Evolutionary conservation across 2,329 filamentous ascomycete species (phyloP).

Genomic region (Peltaster fructicola): DNA sequence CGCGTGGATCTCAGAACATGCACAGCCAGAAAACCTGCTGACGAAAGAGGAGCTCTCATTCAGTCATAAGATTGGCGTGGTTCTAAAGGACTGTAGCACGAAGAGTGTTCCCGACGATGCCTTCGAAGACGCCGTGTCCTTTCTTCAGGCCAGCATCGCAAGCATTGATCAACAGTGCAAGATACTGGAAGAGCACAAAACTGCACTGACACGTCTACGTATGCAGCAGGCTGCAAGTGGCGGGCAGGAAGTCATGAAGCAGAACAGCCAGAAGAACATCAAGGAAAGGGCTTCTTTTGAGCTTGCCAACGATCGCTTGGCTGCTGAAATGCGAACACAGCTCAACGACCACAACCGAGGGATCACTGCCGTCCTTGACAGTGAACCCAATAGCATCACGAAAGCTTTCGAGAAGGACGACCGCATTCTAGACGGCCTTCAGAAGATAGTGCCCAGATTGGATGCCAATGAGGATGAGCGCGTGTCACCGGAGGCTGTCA

Average conservation of each 20-base stretch:
- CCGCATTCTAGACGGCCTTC: conserved; percentile 44
- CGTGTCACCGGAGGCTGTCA: conserved; percentile 34
- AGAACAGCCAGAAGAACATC: conserved; percentile 10
- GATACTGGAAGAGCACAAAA: conserved; percentile 42
- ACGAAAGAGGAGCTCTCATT: conserved; percentile 28
- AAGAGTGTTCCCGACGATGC: conserved; percentile 39
- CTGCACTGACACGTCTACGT: conserved; percentile 39
- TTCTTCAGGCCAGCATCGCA: conserved; percentile 46
- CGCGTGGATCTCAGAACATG: conserved; percentile 31
- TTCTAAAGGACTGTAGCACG: no score
- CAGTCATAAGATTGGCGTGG: conserved; percentile 2
- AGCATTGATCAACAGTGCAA: conserved; percentile 48
- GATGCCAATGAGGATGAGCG: conserved; percentile 30
- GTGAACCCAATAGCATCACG: conserved; percentile 34
- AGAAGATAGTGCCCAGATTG: conserved; percentile 47
- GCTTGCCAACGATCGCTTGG: conserved; percentile 18
- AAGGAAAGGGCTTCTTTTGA: conserved; percentile 27
- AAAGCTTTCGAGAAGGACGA: conserved; percentile 40
- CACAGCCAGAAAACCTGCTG: conserved; percentile 28
- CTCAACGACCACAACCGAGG: conserved; percentile 32
- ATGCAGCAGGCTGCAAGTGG: conserved; percentile 19
- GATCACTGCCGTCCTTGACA: conserved; percentile 28
- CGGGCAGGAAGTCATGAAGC: conserved; percentile 3
- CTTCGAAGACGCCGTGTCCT: conserved; percentile 41
- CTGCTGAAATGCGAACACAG: conserved; percentile 14